Percentiles rank a stretch among this genome's conserved stretches.
phyloP scores from a whole-genome alignment of 306 rosid species.

The Corylus avellana region DNA sequence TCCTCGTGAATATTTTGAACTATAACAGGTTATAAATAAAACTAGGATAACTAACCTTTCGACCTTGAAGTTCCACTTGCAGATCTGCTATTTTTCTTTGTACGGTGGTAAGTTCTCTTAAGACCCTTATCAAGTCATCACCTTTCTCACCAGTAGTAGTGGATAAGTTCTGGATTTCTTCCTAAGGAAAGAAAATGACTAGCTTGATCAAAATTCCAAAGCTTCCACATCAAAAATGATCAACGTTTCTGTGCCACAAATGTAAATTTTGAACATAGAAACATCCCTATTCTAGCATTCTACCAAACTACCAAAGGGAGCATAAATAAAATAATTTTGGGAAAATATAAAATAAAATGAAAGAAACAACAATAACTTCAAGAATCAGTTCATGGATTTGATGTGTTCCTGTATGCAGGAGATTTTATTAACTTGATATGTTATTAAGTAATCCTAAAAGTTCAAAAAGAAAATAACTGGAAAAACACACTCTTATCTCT shows the following conservation, averaged over 20 bases:
- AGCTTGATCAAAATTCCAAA: constrained; percentile 4
- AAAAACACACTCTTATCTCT: background rate
- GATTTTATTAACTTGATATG: too few relatives aligned
- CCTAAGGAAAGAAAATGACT: constrained; percentile 35
- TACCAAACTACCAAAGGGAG: background rate
- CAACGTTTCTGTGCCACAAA: constrained; percentile 5
- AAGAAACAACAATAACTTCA: constrained; percentile 4
- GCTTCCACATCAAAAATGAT: background rate
- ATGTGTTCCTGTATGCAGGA: background rate
- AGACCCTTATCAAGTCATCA: constrained; percentile 76
- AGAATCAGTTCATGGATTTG: background rate
- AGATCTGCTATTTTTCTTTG: constrained; percentile 92
- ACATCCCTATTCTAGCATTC: background rate
- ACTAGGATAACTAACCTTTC: constrained; percentile 56
- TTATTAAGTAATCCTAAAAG: background rate
- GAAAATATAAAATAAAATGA: background rate
- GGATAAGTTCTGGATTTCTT: constrained; percentile 58
- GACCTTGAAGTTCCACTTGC: constrained; percentile 97
- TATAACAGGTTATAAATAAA: constrained; percentile 2
- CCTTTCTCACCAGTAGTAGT: constrained; percentile 71
- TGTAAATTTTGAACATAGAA: background rate
- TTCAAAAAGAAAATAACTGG: background rate
- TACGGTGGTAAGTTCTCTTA: constrained; percentile 81
- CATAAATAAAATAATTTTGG: background rate
- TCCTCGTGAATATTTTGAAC: background rate